Evolutionary conservation across 768 basidiomycete species (phyloP), one percentile per base, ranked within the genome.

Genomic region (Obba rivulosa): DNA sequence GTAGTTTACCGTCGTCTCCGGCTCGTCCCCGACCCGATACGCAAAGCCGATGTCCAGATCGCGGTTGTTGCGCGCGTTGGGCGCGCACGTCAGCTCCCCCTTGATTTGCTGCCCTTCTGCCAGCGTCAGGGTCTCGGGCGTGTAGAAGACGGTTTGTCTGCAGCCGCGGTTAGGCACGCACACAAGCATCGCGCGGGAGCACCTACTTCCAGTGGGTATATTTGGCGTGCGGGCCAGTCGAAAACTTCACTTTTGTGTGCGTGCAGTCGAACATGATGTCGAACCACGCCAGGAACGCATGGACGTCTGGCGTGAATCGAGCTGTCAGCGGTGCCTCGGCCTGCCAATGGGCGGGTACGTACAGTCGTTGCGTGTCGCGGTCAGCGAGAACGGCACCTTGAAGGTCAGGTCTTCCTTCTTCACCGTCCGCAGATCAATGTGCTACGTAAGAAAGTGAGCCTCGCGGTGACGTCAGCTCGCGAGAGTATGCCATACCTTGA

Each of bases 251-350:
- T 63, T 88, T 90, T 69, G 92, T 96, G 75, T 98, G 96, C 48
- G 92, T 92, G 66, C 87, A 92, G 49, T 89, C 86, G 72, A 99
- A 99, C 36, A 83, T 77, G 62, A 95, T 87, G 66, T 99, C 96
- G 70, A 99, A 99, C 96, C 96, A 99, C 28, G 92, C 93, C 43
- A 99, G 82, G 83, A 97, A 96, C 20, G 96, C 96, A 63, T 99
- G 96, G 22, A 92, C 76, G 64, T 94, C 94, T 98, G 58, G 10
- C 28, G 13, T 31, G 48, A 34, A 38, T 14, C 1, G 23, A 41
- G 36, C 34, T 28, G 40, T 53, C 40, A 47, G 16, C 41, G 9
- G 18, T 7, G 7, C 20, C 18, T 31, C 24, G 37, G 22, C 14
- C 21, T 10, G 4, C 35, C 21, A 28, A 44, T 43, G 22, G 34